These are phyloP conservation scores for Volvox reticuliferus DNA, from an alignment of 139 green algal genomes.

Conservation along the genomic window DNA sequence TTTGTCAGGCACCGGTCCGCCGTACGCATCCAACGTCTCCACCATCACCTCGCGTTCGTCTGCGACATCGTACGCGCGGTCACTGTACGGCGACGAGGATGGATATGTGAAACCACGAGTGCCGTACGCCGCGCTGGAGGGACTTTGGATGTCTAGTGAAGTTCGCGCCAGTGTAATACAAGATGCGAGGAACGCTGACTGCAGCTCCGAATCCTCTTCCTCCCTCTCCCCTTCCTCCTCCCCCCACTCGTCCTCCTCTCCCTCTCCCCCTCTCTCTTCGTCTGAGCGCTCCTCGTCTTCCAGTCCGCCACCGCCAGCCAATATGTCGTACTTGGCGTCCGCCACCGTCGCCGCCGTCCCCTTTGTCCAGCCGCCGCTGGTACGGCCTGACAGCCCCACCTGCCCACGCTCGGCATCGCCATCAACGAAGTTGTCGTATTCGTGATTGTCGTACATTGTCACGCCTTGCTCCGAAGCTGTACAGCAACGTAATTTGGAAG, in stretches of 20 bases:
- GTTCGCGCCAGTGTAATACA: conserved; percentile 17
- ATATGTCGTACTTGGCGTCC: neutral
- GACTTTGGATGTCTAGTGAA: conserved; percentile 1
- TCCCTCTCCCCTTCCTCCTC: neutral
- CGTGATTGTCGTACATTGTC: neutral
- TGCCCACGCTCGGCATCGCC: neutral
- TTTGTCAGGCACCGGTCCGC: neutral
- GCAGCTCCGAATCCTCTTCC: conserved; percentile 17
- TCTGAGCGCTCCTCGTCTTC: neutral
- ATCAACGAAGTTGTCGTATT: neutral
- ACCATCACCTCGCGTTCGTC: neutral
- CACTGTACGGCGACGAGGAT: neutral
- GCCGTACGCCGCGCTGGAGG: conserved; percentile 1
- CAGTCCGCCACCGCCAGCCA: neutral
- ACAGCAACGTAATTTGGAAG: neutral
- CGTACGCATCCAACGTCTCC: neutral
- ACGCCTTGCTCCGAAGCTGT: neutral
- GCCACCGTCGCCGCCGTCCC: neutral
- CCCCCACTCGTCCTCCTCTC: neutral
- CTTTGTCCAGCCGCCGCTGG: neutral
- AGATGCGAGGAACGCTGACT: conserved; percentile 36
- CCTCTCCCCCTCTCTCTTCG: neutral
- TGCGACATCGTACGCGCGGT: neutral
- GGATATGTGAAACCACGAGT: neutral
- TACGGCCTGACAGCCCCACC: neutral